Base-by-base conservation (phyloP, 495 filamentous ascomycete species). In the Hypoxylon rickii region DNA sequence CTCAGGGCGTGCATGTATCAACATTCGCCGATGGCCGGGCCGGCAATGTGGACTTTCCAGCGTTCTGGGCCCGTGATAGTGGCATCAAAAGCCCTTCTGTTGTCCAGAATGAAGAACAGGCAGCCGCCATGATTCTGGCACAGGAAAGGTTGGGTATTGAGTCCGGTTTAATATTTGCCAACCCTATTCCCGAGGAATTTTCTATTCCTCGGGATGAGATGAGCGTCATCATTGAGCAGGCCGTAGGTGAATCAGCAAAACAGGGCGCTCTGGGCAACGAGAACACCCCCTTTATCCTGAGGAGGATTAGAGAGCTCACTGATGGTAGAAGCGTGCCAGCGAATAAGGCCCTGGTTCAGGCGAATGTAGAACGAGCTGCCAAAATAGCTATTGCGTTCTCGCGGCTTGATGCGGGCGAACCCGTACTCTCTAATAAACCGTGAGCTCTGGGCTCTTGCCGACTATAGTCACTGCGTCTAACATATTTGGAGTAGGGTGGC, bases 41-140 rank as follows among this genome's bases (percentile, higher is more conserved):
- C 33, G 83, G 82, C 1, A 59, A 69, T 22, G 68, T 96, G 15
- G 87, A 94, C 65, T 89, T 96, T 58, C 94, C 94, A 1, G 89
- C 88, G 2, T 98, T 98, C 69, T 98, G 86, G 80, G 86, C 86
- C 3, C 76, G 91, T 16, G 90, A 96, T 20, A 96, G 92, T 66
- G 88, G 90, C 4, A 65, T 88, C 29, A 85, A 76, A 57, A 96
- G 90, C 64, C 93, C 95, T 1, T 78, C 81, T 34, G 81, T 86
- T 10, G 78, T 96, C 21, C 71, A 86, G 51, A 76, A 87, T 63
- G 89, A 94, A 63, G 75, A 74, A 42, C 88, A 97, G 65, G 94
- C 94, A 13, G 94, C 94, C 6, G 85, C 86, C 3, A 89, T 96
- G 10, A 86, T 96, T 51, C 42, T 75, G 37, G 75, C 76, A 0